Conservation (phyloP, 2,329 filamentous ascomycete genomes). For the Septoria linicola region DNA sequence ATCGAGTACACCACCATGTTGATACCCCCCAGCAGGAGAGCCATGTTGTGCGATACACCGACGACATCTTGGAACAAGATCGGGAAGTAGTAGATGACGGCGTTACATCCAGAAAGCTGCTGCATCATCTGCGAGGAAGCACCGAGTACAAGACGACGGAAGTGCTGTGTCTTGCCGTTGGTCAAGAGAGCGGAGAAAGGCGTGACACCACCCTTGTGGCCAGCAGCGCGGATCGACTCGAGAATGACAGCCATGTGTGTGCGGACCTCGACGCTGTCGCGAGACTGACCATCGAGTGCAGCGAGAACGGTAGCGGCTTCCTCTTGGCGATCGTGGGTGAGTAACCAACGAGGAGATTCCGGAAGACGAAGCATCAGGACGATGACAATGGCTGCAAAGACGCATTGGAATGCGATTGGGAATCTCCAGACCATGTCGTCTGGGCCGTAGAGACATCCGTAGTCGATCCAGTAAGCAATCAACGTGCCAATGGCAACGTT, state of each 20-base stretch:
- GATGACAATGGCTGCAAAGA: constrained; percentile 50
- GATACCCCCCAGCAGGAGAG: constrained; percentile 47
- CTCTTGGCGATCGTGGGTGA: constrained; percentile 46
- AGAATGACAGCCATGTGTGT: constrained; percentile 36
- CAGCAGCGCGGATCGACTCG: constrained; percentile 20
- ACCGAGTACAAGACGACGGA: constrained; percentile 63
- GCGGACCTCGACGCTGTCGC: constrained; percentile 60
- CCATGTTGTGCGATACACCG: constrained; percentile 44
- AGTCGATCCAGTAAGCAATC: constrained; percentile 55
- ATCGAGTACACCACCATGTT: constrained; percentile 57
- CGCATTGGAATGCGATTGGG: constrained; percentile 54
- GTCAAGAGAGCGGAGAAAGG: constrained; percentile 58
- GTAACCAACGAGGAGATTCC: constrained; percentile 48
- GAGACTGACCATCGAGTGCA: constrained; percentile 48
- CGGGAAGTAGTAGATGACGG: constrained; percentile 48
- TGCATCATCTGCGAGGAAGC: constrained; percentile 62
- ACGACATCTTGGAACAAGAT: constrained; percentile 52
- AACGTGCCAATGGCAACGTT: constrained; percentile 53
- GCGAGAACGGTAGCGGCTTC: constrained; percentile 53
- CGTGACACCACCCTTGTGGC: constrained; percentile 41
- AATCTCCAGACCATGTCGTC: constrained; percentile 50
- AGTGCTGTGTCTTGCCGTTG: constrained; percentile 63
- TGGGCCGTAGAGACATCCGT: constrained; percentile 43
- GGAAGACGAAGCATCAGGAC: constrained; percentile 46
- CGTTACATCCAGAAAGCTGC: constrained; percentile 56